Evolutionary conservation across 805 yeast genomes (phyloP).

Genomic region (Helenozyma rhizophorensis): DNA sequence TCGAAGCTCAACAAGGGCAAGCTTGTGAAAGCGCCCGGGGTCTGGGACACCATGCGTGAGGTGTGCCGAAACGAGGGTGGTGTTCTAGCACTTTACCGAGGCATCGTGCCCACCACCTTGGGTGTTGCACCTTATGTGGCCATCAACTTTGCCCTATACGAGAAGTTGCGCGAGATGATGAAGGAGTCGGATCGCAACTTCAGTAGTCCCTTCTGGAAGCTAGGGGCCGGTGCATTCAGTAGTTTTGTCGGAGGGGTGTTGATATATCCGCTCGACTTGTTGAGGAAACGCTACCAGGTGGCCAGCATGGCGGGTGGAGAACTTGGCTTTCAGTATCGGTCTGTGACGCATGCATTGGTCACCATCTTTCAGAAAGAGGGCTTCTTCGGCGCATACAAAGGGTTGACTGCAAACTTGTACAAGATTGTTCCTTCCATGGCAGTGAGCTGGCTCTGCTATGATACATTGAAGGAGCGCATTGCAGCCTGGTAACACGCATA

Average conservation of each 20-base stretch:
- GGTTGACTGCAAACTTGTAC: slow-evolving; percentile 74
- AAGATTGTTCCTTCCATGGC: slow-evolving; percentile 96
- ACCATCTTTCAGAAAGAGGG: slow-evolving; percentile 76
- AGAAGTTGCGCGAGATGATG: slow-evolving; percentile 62
- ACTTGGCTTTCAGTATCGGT: slow-evolving; percentile 77
- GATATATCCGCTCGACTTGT: slow-evolving; percentile 87
- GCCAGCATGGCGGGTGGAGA: slow-evolving; percentile 73
- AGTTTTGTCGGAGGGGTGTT: slow-evolving; percentile 89
- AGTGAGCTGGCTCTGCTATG: slow-evolving; percentile 86
- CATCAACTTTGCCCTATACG: slow-evolving; percentile 86
- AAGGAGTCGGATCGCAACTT: slow-evolving; percentile 27
- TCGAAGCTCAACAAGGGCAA: slow-evolving; percentile 45
- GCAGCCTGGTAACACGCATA: slow-evolving; percentile 22
- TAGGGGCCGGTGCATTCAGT: slow-evolving; percentile 76
- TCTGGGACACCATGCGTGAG: slow-evolving; percentile 48
- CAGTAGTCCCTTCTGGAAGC: slow-evolving; percentile 50
- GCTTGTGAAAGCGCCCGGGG: slow-evolving; percentile 63
- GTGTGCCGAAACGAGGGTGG: slow-evolving; percentile 84
- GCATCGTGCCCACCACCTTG: slow-evolving; percentile 82
- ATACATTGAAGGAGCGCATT: slow-evolving; percentile 52
- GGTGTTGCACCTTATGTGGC: slow-evolving; percentile 98
- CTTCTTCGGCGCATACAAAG: slow-evolving; percentile 63
- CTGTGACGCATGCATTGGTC: slow-evolving; percentile 68
- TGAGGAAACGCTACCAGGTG: slow-evolving; percentile 88
- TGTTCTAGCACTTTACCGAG: slow-evolving; percentile 68